Conservation (phyloP, 2,329 filamentous ascomycete genomes). For the Monascus ruber region DNA sequence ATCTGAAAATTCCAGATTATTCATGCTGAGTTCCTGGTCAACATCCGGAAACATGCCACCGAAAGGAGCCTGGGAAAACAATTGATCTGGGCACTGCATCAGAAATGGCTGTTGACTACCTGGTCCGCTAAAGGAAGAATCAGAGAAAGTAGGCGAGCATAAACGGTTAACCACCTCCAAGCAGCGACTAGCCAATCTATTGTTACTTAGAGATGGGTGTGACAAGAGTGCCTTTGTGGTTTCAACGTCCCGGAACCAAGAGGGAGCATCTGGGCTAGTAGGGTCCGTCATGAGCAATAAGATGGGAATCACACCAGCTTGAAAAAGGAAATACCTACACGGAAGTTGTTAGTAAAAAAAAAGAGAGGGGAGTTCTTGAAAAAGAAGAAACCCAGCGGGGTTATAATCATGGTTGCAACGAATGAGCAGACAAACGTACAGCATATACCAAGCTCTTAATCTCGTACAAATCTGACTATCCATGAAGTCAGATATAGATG, state of each 20-base stretch:
- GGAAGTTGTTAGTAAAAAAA: background rate
- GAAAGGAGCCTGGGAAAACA: slow-evolving; percentile 25
- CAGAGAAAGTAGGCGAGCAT: slow-evolving; percentile 20
- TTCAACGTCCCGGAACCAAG: slow-evolving; percentile 30
- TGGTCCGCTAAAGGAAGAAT: slow-evolving; percentile 5
- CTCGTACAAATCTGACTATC: slow-evolving; percentile 28
- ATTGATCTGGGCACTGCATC: slow-evolving; percentile 27
- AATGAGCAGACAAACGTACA: slow-evolving; percentile 13
- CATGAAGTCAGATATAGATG: slow-evolving; percentile 32
- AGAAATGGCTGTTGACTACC: slow-evolving; percentile 16
- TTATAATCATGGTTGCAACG: too few relatives aligned
- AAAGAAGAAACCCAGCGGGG: too few relatives aligned
- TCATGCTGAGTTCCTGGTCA: slow-evolving; percentile 19
- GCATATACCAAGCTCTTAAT: slow-evolving; percentile 34
- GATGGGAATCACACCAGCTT: slow-evolving; percentile 33
- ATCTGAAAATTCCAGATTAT: slow-evolving; percentile 28
- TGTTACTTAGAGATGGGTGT: slow-evolving; percentile 26
- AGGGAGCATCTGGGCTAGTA: slow-evolving; percentile 22
- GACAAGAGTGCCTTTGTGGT: slow-evolving; percentile 29
- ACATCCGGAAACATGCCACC: slow-evolving; percentile 24
- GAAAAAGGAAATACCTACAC: slow-evolving; percentile 33
- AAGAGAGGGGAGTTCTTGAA: too few relatives aligned
- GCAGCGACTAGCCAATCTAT: slow-evolving; percentile 28
- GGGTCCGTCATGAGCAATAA: slow-evolving; percentile 34
- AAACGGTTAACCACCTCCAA: slow-evolving; percentile 29